A percentile compares a stretch with the other conserved stretches of the same genome.
These are phyloP conservation scores for Coemansia nantahalensis DNA, from an alignment of 192 early-diverging fungal species.

Conservation along the genomic window DNA sequence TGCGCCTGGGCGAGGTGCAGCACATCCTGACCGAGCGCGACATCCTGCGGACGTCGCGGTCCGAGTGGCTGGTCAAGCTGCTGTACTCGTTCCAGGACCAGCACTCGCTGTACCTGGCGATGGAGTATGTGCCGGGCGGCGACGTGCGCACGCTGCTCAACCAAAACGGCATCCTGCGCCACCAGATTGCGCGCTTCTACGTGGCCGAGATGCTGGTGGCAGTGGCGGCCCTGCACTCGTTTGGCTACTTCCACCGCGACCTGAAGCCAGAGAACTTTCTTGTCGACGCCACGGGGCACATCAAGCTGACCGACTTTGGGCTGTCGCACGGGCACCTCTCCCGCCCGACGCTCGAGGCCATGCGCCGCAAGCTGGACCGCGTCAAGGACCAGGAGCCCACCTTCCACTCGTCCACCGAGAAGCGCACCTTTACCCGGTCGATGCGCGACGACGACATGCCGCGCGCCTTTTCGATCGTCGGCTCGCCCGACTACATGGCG, in stretches of 20 bases:
- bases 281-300: slow-evolving; percentile 68
- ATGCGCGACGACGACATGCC: slow-evolving; percentile 58
- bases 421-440: slow-evolving; percentile 44
- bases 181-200: slow-evolving; percentile 82
- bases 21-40: slow-evolving; percentile 75
- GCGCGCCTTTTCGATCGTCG: slow-evolving; percentile 79
- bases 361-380: slow-evolving; percentile 50
- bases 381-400: slow-evolving; percentile 55
- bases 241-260: slow-evolving; percentile 92
- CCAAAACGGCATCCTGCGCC: slow-evolving; percentile 65
- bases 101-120: slow-evolving; percentile 68
- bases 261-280: slow-evolving; percentile 89
- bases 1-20: slow-evolving; percentile 63
- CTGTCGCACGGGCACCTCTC: slow-evolving; percentile 79
- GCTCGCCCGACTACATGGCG: slow-evolving; percentile 93
- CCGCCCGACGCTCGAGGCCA: slow-evolving; percentile 39
- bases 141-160: slow-evolving; percentile 77
- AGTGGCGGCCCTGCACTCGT: slow-evolving; percentile 75
- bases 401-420: slow-evolving; percentile 48
- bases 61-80: slow-evolving; percentile 82
- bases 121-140: slow-evolving; percentile 65
- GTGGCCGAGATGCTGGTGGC: slow-evolving; percentile 82
- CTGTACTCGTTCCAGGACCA: slow-evolving; percentile 85
- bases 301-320: slow-evolving; percentile 89
- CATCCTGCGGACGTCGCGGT: slow-evolving; percentile 62